Conservation (phyloP, 139 green algal species). For the Chlorella sorokiniana region DNA sequence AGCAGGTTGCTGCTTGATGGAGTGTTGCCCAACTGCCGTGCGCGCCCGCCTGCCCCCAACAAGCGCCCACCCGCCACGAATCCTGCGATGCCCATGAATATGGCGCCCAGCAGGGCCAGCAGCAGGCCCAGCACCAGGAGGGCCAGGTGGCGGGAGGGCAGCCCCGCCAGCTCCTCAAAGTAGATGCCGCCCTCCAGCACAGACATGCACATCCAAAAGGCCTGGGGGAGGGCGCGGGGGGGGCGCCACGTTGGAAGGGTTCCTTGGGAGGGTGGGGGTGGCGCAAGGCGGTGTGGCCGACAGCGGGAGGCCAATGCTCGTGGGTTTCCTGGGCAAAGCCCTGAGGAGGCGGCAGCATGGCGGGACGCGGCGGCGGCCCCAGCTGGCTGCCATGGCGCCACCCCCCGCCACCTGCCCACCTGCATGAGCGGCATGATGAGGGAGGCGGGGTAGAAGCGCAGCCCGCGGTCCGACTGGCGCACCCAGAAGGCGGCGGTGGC, state of each 20-base stretch:
- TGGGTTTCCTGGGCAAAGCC: too few species aligned
- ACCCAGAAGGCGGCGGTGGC: slow-evolving; percentile 56
- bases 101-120: slow-evolving; percentile 40
- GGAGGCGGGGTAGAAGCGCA: slow-evolving; percentile 49
- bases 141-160: slow-evolving; percentile 26
- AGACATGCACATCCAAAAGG: slow-evolving; percentile 61
- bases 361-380: not conserved
- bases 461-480: slow-evolving; percentile 42
- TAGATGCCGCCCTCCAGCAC: slow-evolving; percentile 59
- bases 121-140: slow-evolving; percentile 36
- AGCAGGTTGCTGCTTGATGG: not conserved
- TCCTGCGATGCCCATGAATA: slow-evolving; percentile 41
- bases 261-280: too few species aligned
- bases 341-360: too few species aligned
- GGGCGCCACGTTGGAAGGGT: too few species aligned
- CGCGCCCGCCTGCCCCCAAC: too few species aligned
- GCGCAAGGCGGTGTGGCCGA: too few species aligned
- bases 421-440: slow-evolving; percentile 65
- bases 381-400: not conserved
- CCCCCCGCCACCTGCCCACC: not conserved
- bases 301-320: too few species aligned
- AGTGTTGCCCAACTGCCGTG: not conserved
- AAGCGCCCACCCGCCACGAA: slow-evolving; percentile 8
- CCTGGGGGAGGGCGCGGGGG: slow-evolving; percentile 35
- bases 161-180: slow-evolving; percentile 53